A percentile compares a stretch with the other conserved stretches of the same genome.
These are phyloP conservation scores for Daldinia vernicosa DNA, from an alignment of 495 filamentous ascomycete species.

Conservation along the genomic window DNA sequence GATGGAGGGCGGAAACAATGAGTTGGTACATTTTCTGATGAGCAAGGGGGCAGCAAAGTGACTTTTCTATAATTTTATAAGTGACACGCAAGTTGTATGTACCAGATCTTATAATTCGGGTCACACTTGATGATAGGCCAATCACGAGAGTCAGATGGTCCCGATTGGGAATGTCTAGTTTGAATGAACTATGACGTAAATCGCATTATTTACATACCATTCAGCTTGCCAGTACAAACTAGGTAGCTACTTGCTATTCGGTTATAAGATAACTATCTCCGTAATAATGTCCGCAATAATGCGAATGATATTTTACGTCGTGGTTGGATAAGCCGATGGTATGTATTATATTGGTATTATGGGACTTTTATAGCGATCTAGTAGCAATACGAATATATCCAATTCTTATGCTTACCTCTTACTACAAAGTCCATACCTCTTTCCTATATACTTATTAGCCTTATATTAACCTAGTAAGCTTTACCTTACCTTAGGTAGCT, in stretches of 20 bases:
- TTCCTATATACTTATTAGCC: too few species aligned
- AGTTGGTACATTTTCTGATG: conserved; percentile 31
- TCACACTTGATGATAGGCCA: background rate
- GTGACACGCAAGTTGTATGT: too few species aligned
- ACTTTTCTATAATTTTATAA: background rate
- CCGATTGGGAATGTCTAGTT: conserved; percentile 22
- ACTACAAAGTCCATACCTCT: too few species aligned
- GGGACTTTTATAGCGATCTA: background rate
- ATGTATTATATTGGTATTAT: background rate
- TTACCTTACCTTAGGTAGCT: background rate
- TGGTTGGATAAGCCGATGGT: background rate
- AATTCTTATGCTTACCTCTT: too few species aligned
- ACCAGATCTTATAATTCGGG: background rate
- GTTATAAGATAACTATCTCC: background rate
- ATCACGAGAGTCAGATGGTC: conserved; percentile 16
- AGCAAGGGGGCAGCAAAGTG: conserved; percentile 31
- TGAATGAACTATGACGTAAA: background rate
- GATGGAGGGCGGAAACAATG: conserved; percentile 33
- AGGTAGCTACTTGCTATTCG: too few species aligned
- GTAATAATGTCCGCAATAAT: background rate
- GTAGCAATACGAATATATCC: too few species aligned
- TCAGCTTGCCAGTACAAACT: background rate
- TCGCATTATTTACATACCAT: background rate
- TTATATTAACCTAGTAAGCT: too few species aligned
- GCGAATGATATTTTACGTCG: too few species aligned